Evolutionary conservation across 2,329 filamentous ascomycete genomes (phyloP).

Genomic region (Neophaeococcomyces mojaviensis): DNA sequence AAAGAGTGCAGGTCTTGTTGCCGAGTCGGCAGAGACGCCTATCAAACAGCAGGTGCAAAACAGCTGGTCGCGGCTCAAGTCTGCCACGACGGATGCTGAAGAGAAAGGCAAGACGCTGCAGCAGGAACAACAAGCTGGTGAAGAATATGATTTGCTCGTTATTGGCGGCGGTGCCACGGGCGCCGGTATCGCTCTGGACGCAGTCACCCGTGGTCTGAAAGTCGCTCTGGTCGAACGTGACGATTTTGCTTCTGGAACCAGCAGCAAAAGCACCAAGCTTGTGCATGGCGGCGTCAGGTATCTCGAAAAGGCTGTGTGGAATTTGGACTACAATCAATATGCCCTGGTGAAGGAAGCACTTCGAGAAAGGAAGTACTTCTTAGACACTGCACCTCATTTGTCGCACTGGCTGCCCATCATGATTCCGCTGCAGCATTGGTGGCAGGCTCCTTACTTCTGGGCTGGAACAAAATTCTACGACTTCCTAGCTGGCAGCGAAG

Average conservation of each 20-base stretch:
- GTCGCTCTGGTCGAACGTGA: conserved; percentile 76
- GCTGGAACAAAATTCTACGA: conserved; percentile 72
- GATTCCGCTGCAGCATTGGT: conserved; percentile 74
- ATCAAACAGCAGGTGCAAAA: conserved; percentile 16
- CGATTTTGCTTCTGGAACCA: conserved; percentile 74
- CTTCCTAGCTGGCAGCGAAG: conserved; percentile 74
- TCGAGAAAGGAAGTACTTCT: conserved; percentile 73
- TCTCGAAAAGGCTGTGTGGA: conserved; percentile 78
- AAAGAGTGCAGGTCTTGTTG: conserved; percentile 31
- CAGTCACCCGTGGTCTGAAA: conserved; percentile 68
- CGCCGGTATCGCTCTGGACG: conserved; percentile 72
- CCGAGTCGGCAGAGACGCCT: conserved; percentile 13
- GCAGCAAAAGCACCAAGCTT: conserved; percentile 80
- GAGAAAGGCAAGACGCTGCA: conserved; percentile 16
- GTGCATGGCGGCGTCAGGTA: conserved; percentile 81
- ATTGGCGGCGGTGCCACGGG: conserved; percentile 76
- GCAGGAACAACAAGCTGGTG: conserved; percentile 31
- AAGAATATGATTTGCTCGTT: conserved; percentile 68
- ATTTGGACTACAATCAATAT: conserved; percentile 73
- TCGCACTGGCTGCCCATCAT: conserved; percentile 76
- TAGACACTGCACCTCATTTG: conserved; percentile 75
- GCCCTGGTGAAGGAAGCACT: conserved; percentile 73
- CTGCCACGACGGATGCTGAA: conserved; percentile 6
- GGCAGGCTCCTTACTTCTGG: conserved; percentile 71
- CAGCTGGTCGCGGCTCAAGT: conserved; percentile 17